phyloP scores from a whole-genome alignment of 345 rosid species.

The Jatropha curcas region DNA sequence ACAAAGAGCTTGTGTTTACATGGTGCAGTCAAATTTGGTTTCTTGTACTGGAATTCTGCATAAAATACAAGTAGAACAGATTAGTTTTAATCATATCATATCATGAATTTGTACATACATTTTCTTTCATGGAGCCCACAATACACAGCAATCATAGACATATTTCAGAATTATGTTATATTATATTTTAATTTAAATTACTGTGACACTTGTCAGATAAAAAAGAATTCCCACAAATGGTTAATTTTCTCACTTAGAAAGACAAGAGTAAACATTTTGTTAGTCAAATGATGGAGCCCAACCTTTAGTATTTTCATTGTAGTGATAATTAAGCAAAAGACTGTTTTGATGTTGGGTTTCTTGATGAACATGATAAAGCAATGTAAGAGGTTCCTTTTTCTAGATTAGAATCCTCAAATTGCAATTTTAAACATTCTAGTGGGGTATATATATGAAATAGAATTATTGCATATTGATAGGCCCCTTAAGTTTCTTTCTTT shows the following conservation, averaged over 20 bases:
- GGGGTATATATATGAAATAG: too few relatives aligned
- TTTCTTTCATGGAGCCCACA: slow-evolving; percentile 12
- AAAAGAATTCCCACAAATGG: not conserved
- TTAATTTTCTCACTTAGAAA: not conserved
- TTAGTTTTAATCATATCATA: not conserved
- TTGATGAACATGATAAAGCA: too few relatives aligned
- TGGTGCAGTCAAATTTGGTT: slow-evolving; percentile 5
- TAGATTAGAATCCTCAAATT: too few relatives aligned
- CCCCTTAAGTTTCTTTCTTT: too few relatives aligned
- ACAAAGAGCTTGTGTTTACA: slow-evolving; percentile 1
- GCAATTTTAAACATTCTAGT: too few relatives aligned
- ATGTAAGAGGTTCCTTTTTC: too few relatives aligned
- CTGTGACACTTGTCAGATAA: not conserved
- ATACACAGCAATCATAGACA: too few relatives aligned
- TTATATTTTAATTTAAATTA: too few relatives aligned
- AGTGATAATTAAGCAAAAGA: too few relatives aligned
- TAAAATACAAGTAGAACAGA: not conserved
- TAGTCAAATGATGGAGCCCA: not conserved
- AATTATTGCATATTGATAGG: too few relatives aligned
- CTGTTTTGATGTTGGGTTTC: too few relatives aligned
- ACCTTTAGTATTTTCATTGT: not conserved
- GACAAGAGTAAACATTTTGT: not conserved
- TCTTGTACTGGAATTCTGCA: slow-evolving; percentile 4
- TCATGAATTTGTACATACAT: not conserved
- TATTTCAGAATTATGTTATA: too few relatives aligned